These are phyloP conservation scores for Viridothelium virens DNA, from an alignment of 495 filamentous ascomycete genomes.

Conservation along the genomic window DNA sequence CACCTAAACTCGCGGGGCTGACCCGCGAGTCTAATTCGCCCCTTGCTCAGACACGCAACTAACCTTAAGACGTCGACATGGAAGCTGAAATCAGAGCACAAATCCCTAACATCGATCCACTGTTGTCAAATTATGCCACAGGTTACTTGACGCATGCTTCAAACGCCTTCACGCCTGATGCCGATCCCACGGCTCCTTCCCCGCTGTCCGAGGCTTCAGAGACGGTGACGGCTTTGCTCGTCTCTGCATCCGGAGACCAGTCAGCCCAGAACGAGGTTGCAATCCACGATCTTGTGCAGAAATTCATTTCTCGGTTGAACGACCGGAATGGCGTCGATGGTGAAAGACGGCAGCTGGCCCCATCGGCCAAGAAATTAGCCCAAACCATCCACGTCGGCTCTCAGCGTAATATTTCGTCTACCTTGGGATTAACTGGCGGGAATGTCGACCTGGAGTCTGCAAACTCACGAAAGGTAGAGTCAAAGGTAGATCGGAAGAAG, in stretches of 20 bases:
- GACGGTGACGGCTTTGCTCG: slow-evolving; percentile 72
- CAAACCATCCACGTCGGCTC: slow-evolving; percentile 93
- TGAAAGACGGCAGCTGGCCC: slow-evolving; percentile 58
- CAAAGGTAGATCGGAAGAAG: slow-evolving; percentile 96
- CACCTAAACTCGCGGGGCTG: neutral
- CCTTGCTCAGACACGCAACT: slow-evolving; percentile 1
- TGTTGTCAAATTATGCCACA: slow-evolving; percentile 86
- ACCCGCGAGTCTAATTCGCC: neutral
- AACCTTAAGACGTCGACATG: slow-evolving; percentile 46
- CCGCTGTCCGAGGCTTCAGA: slow-evolving; percentile 78
- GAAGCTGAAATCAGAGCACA: slow-evolving; percentile 82
- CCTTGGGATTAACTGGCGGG: slow-evolving; percentile 74
- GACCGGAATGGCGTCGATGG: slow-evolving; percentile 63
- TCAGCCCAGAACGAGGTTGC: slow-evolving; percentile 61
- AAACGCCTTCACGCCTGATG: slow-evolving; percentile 68
- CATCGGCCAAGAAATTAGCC: slow-evolving; percentile 76
- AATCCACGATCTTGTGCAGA: slow-evolving; percentile 78
- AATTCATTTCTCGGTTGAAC: slow-evolving; percentile 76
- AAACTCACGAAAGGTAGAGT: slow-evolving; percentile 86
- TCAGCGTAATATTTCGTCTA: slow-evolving; percentile 91
- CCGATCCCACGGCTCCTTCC: slow-evolving; percentile 57
- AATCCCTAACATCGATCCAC: slow-evolving; percentile 80
- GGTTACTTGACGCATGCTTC: slow-evolving; percentile 93
- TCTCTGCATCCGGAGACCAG: slow-evolving; percentile 82
- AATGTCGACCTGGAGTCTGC: slow-evolving; percentile 90